Evolutionary conservation across 345 rosid genomes (phyloP), one percentile per base, ranked within the genome.

Genomic region (Lumnitzera littorea): DNA sequence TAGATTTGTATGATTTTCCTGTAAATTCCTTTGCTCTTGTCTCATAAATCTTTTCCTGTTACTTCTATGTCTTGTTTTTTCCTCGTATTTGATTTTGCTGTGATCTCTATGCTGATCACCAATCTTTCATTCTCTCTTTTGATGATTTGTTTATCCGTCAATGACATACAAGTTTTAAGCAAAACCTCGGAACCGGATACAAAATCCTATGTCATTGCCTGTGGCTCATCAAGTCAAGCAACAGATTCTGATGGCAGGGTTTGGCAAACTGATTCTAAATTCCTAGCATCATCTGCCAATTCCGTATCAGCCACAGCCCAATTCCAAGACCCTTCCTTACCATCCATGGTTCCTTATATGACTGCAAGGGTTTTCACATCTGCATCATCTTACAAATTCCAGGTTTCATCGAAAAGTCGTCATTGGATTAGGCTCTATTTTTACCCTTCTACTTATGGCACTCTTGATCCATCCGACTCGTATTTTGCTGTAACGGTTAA

Each of bases 281-380:
- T 68, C 67, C 70, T 86, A 0, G 46, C 46, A 2, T 64, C 76
- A 1, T 15, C 62, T 4, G 69, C 66, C 6, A 55, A 55, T 27
- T 53, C 75, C 11, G 70, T 55, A 13, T 13, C 59, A 0, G 75
- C 60, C 3, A 52, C 57, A 55, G 80, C 89, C 1, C 67, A 62
- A 51, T 36, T 50, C 48, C 87, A 81, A 62, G 87, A 81, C 61
- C 68, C 89, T 46, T 72, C 85, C 0, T 55, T 83, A 43, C 75
- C 73, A 15, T 81, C 87, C 2, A 24, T 69, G 1, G 68, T 82
- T 41, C 89, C 89, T 2, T 80, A 72, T 55, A 74, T 83, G 94
- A 67, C 67, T 15, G 82, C 92, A 4, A 71, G 89, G 54, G 75
- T 86, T 60, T 82, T 82, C 76, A 70, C 63, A 2, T 49, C 82